Base-by-base conservation (phyloP, 1,139 yeast species). In the Scheffersomyces lignicola region DNA sequence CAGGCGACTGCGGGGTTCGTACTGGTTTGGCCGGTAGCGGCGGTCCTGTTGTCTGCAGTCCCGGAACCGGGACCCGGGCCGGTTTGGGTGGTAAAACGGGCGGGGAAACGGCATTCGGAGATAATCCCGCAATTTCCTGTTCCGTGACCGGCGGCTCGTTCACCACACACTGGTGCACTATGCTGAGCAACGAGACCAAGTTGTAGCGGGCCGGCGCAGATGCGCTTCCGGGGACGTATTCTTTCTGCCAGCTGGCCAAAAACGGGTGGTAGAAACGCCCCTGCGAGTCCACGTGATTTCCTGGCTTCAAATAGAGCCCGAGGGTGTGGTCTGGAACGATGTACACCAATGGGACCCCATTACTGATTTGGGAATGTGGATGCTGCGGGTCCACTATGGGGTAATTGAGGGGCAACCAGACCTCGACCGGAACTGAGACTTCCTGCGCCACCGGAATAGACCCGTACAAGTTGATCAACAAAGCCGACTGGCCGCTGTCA, bases 341-440 rank as follows among this genome's bases (percentile, higher is more conserved):
- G 51, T 69, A 83, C 0, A 78, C 73, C 15, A 78, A 50, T 0
- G 97, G 97, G 1, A 80, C 71, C 3, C 69, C 69, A 27, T 50
- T 49, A n/a, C 46, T 50, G 4, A 42, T 44, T 13, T 45, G 45
- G 1, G 35, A 5, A 12, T 27, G 17, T 3, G 38, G 23, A 16
- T 15, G 29, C 4, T n/a, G 10, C 6, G 29, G 18, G 12, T 49
- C 52, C 7, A 48, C 54, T 18, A 49, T 51, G 0, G 96, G 96
- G 49, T 86, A 87, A 18, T 69, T 64, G 24, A 71, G 69, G 0
- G 96, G 95, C 1, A 90, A 52, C 95, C 96, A 89, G 3, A 89
- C 60, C 40, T 80, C 79, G 9, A 86, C 54, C 0, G 90, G 89
- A n/a, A 80, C 69, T 15, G 63, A 54, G 35, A 65, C 61, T 1